These are phyloP conservation scores for Eucalyptus sp. DNA, from an alignment of 345 rosid species.

Conservation along the genomic window DNA sequence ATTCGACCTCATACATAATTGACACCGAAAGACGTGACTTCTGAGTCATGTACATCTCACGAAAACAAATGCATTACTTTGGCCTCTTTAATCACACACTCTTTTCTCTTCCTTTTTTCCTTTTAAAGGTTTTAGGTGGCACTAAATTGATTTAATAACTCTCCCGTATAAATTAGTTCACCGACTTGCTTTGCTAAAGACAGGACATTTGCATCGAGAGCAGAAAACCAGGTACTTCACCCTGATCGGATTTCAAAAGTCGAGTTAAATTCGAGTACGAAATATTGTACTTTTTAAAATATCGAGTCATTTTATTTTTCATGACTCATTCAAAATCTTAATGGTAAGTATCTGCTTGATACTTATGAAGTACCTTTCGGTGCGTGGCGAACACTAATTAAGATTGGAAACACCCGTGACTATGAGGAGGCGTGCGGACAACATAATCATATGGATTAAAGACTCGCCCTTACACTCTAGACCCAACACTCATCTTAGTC, in stretches of 20 bases:
- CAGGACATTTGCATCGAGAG: not conserved
- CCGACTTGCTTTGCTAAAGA: not conserved
- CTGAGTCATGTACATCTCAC: not conserved
- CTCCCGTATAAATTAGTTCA: not conserved
- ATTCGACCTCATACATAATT: not conserved
- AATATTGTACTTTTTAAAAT: not conserved
- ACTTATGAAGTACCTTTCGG: not conserved
- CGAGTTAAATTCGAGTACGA: accelerated
- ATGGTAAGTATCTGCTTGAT: accelerated
- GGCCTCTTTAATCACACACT: not conserved
- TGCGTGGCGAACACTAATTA: not conserved
- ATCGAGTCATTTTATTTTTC: not conserved
- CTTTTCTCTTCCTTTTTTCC: not conserved
- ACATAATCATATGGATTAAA: not conserved
- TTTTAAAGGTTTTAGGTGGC: not conserved
- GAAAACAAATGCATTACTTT: not conserved
- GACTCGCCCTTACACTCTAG: not conserved
- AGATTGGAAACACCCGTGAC: not conserved
- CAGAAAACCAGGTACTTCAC: not conserved
- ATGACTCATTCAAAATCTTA: not conserved
- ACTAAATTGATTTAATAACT: not conserved
- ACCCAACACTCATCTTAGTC: not conserved
- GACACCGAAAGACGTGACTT: not conserved
- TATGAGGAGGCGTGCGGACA: too few species aligned
- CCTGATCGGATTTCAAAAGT: not conserved